A percentile compares a stretch with the other conserved stretches of the same genome.
These are phyloP conservation scores for Ottelia alismoides DNA, from an alignment of 106 monocot species.

Conservation along the genomic window DNA sequence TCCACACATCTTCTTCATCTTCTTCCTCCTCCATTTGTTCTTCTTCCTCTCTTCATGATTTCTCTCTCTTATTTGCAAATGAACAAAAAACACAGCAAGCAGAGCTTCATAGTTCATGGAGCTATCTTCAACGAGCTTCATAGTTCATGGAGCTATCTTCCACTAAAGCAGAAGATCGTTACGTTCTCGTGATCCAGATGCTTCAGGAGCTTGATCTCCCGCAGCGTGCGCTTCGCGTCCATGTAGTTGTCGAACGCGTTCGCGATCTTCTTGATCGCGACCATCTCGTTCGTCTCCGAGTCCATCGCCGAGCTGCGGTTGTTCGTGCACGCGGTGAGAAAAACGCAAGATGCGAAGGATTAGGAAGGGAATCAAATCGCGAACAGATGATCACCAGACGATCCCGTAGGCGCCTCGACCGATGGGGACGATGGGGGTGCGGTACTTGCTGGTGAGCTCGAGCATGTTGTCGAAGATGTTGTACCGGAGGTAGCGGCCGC, in stretches of 20 bases:
- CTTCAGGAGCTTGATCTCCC: slow-evolving; percentile 1
- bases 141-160: too few relatives aligned
- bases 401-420: slow-evolving; percentile 19
- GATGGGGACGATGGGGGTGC: slow-evolving; percentile 27
- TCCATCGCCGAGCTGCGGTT: not conserved
- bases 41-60: too few relatives aligned
- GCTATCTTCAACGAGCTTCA: too few relatives aligned
- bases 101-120: too few relatives aligned
- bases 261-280: slow-evolving; percentile 1
- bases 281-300: not conserved
- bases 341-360: not conserved
- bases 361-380: too few relatives aligned
- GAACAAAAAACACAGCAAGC: too few relatives aligned
- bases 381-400: slow-evolving; percentile 5
- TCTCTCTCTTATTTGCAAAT: too few relatives aligned
- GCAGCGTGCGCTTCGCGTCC: not conserved
- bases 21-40: too few relatives aligned
- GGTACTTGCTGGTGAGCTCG: slow-evolving; percentile 39
- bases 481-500: slow-evolving; percentile 33
- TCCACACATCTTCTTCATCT: too few relatives aligned
- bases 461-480: slow-evolving; percentile 36
- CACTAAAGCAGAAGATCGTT: too few relatives aligned
- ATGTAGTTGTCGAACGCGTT: slow-evolving; percentile 2
- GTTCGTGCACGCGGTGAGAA: too few relatives aligned
- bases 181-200: slow-evolving; percentile 4